Percentiles rank a stretch among this genome's conserved stretches.
Evolutionary conservation across 192 early-diverging fungal species (phyloP).

Genomic region (Coemansia sp.): DNA sequence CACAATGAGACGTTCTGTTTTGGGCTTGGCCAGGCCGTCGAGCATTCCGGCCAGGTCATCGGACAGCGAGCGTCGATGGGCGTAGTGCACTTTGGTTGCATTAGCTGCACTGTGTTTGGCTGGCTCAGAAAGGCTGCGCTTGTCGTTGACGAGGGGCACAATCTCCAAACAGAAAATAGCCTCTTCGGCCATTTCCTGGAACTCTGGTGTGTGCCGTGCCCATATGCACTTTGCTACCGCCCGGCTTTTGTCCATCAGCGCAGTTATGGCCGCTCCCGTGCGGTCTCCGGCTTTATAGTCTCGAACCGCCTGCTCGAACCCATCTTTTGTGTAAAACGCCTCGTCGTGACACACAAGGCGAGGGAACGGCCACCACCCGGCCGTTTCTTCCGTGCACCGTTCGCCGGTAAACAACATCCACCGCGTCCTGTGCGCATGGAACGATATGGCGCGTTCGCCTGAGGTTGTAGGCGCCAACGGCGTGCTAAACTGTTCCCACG

Average conservation of each 20-base stretch:
- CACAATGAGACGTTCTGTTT: constrained; percentile 57
- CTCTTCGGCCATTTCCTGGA: constrained; percentile 62
- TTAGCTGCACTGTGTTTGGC: not conserved
- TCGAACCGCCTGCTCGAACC: constrained; percentile 58
- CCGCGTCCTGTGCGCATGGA: constrained; percentile 66
- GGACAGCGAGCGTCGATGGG: not conserved
- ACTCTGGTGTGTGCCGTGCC: constrained; percentile 61
- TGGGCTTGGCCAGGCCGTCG: constrained; percentile 17
- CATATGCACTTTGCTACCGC: constrained; percentile 69
- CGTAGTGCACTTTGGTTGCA: constrained; percentile 1
- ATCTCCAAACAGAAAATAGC: constrained; percentile 71
- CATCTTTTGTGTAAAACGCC: constrained; percentile 66
- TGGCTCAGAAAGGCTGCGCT: not conserved
- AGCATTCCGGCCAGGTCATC: constrained; percentile 23
- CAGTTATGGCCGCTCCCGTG: constrained; percentile 17
- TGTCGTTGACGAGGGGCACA: constrained; percentile 19
- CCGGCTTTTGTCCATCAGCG: constrained; percentile 26
- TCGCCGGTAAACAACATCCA: constrained; percentile 66
- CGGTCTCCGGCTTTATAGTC: constrained; percentile 53
- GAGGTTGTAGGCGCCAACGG: constrained; percentile 34
- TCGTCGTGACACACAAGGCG: constrained; percentile 59
- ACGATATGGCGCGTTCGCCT: constrained; percentile 52
- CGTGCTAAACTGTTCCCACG: constrained; percentile 48
- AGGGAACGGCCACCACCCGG: constrained; percentile 51
- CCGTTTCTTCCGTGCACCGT: constrained; percentile 52